Evolutionary conservation across 208 protist species (phyloP), one percentile per base, ranked within the genome.

Genomic region (Acanthamoeba culbertsoni): DNA sequence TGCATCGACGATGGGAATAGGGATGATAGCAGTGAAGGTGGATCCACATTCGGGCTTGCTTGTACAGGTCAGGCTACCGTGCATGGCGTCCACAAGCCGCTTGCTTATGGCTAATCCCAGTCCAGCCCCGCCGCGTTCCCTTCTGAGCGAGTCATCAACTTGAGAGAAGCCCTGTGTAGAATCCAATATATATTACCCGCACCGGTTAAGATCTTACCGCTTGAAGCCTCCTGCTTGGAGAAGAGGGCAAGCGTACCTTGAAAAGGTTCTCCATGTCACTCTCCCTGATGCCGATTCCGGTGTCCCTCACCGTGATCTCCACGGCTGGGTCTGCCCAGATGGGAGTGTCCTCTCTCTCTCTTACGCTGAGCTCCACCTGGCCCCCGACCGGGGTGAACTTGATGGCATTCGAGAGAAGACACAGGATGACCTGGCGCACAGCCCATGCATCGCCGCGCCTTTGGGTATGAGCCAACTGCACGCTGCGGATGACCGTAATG

Each of bases 91-190:
- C 28, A 94, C 91, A 18, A 96, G 77, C 35, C 95, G 40, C 46
- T 95, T 95, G 65, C 93, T 95, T 28, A 96, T 96, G 86, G 94
- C 86, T 5, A 96, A 57, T 1, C 95, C 95, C 14, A 96, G 86
- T 18, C 95, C 95, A 8, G 93, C 94, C 23, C 95, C 95, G 3
- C 94, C 95, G 53, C 94, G 95, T 43, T 94, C 46, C 14, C 94
- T 51, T 5, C 57, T 94, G 12, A 59, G 18, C 12, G 82, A 90
- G 23, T 43, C 59, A 77, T 95, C 92, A 23, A 53, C 84, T 65
- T 95, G 94, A 16, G 33, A 31, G 33, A 95, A 95, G 18, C 91
- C 33, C 46, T 95, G 42, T 20, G 94, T 94, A 16, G 93, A n/a
- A n/a, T 12, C 26, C n/a, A 94, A n/a, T n/a, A n/a, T n/a, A n/a